These are phyloP conservation scores for Oenanthe sinensis DNA, from an alignment of 129 eudicot species.

Conservation along the genomic window DNA sequence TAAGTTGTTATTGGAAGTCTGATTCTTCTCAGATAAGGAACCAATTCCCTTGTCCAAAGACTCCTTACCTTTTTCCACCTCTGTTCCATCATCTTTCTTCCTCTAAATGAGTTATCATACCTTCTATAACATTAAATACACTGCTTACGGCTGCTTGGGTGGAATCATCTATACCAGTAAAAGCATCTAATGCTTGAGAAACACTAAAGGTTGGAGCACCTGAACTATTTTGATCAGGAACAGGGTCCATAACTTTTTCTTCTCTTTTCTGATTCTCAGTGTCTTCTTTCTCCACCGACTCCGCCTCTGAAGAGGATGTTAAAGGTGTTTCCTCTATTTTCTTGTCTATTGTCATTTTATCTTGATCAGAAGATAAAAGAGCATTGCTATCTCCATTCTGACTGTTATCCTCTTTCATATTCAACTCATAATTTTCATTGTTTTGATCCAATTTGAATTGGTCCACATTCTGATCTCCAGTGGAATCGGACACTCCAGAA, in stretches of 20 bases:
- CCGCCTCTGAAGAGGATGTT: constrained; percentile 32
- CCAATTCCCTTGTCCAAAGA: constrained; percentile 14
- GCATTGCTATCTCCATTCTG: constrained; percentile 21
- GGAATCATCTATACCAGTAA: constrained; percentile 92
- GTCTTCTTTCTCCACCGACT: constrained; percentile 28
- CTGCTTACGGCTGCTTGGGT: constrained; percentile 91
- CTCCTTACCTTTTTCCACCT: constrained; percentile 17
- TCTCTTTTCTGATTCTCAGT: constrained; percentile 37
- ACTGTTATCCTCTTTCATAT: constrained; percentile 10
- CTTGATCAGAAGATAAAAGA: constrained; percentile 23
- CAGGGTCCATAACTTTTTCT: constrained; percentile 35
- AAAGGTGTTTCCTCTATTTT: constrained; percentile 36
- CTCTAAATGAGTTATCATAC: constrained; percentile 79
- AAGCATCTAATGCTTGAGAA: constrained; percentile 74
- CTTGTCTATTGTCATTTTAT: constrained; percentile 18
- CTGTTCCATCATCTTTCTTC: constrained; percentile 34
- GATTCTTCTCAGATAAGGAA: constrained; percentile 18
- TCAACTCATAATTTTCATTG: constrained; percentile 17
- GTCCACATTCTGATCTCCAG: constrained; percentile 22
- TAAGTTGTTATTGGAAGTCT: constrained; percentile 10
- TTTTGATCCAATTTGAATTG: constrained; percentile 23
- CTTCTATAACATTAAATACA: constrained; percentile 83
- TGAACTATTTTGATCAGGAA: constrained; percentile 19
- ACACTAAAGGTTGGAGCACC: constrained; percentile 46
- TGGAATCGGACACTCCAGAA: constrained; percentile 22